Conservation (phyloP, 441 rosid genomes). For the Corymbia calophylla region DNA sequence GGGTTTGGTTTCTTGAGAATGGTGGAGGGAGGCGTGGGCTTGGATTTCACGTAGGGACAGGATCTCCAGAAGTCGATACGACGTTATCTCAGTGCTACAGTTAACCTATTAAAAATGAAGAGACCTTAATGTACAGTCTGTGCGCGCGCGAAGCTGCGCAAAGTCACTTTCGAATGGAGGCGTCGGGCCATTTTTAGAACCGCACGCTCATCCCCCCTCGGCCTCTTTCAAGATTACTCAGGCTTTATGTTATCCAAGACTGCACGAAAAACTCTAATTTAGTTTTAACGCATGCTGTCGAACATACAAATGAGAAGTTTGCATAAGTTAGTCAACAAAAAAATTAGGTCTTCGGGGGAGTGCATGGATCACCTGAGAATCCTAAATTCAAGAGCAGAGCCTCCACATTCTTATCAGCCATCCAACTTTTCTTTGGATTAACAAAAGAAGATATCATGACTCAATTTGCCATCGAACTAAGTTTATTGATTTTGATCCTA, state of each 20-base stretch:
- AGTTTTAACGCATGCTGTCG: not conserved
- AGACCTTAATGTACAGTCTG: not conserved
- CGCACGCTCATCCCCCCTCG: not conserved
- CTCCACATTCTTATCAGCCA: not conserved
- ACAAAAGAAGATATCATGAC: not conserved
- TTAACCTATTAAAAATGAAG: not conserved
- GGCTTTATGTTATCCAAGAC: not conserved
- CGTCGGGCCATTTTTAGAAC: not conserved
- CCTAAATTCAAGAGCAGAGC: not conserved
- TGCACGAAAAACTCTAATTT: not conserved
- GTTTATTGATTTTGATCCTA: not conserved
- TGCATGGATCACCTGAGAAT: not conserved
- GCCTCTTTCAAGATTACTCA: not conserved
- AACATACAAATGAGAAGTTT: not conserved
- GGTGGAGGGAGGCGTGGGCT: not conserved
- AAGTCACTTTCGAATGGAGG: not conserved
- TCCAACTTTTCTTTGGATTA: not conserved
- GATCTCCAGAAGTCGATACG: not conserved
- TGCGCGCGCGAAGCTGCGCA: not conserved
- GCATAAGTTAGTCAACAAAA: not conserved
- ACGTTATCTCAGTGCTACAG: not conserved
- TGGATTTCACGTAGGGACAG: not conserved
- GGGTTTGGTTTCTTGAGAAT: not conserved
- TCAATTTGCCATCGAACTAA: not conserved
- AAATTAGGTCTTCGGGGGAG: not conserved